Base-by-base conservation (phyloP, 768 basidiomycete species). In the Leccinum fibrillosum region DNA sequence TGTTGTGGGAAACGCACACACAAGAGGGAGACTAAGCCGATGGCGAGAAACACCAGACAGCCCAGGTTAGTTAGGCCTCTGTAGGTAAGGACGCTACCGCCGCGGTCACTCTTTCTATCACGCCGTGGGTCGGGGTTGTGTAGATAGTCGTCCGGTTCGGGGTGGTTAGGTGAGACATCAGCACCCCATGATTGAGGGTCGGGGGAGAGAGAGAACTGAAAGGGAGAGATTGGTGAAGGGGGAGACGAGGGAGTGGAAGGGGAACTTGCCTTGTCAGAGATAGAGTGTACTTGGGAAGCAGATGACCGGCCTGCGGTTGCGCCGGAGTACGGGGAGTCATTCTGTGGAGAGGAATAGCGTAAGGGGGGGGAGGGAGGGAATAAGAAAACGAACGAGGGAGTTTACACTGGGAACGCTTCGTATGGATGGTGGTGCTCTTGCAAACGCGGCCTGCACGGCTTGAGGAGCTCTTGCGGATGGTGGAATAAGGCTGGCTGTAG, bases 151-250 rank as follows among this genome's bases (percentile, higher is more conserved):
- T 90, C 88, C 15, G 81, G 74, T 69, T 90, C 88, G 4, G 77
- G 69, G 54, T 80, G 74, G 59, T 78, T 78, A 39, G 79, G 79
- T 7, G 82, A 83, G 58, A 88, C 73, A 62, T 87, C 82, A 34
- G 86, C 81, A 2, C 87, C 88, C 89, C 89, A 91, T 0, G 78
- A 82, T 13, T 79, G 73, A 3, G 89, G 89, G 71, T 90, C 88
- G 1, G 88, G 82, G 6, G 88, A 84, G 21, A 90, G 81, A 15
- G 88, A 88, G 66, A 83, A 90, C 88, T 91, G 35, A 52, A 34
- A 21, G 19, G 48, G 2, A 15, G 32, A 19, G 34, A 15, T 68
- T 21, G 49, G 58, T 19, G 42, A n/a, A 48, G 42, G 25, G 30
- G 3, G 54, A 45, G 54, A 50, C 7, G 35, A 54, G 4, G 53